phyloP scores from a whole-genome alignment of 2,329 filamentous ascomycete genomes.

The Lasiodiplodia gonubiensis region DNA sequence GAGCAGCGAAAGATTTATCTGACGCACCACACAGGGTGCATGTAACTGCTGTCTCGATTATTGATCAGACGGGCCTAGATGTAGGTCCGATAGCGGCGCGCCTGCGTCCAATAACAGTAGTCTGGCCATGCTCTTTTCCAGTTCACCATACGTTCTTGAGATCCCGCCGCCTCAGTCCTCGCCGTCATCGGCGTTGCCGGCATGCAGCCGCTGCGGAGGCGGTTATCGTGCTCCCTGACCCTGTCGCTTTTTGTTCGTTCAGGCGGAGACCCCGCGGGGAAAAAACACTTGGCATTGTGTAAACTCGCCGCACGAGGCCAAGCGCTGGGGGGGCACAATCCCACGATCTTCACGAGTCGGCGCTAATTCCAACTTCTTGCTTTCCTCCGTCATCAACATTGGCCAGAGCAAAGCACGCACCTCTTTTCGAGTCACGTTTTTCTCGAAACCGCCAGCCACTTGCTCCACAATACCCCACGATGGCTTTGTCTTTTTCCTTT shows the following conservation, averaged over 20 bases:
- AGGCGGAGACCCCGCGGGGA: constrained; percentile 25
- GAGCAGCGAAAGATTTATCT: constrained; percentile 12
- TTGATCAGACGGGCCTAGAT: constrained; percentile 19
- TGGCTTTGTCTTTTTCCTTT: background rate
- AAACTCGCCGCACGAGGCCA: background rate
- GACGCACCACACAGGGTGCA: background rate
- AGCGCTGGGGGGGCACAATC: background rate
- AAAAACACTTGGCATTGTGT: constrained; percentile 21
- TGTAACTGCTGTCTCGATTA: background rate
- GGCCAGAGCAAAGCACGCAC: constrained; percentile 8
- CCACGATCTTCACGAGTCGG: constrained; percentile 9
- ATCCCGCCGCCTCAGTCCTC: constrained; percentile 6
- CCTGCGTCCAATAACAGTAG: background rate
- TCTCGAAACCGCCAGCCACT: background rate
- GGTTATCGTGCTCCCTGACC: background rate
- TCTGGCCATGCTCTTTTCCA: background rate
- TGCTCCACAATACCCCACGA: constrained; percentile 10
- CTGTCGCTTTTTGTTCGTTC: background rate
- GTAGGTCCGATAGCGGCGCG: constrained; percentile 14
- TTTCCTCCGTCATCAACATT: background rate
- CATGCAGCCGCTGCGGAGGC: background rate
- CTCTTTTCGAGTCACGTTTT: background rate
- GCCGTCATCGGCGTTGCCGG: constrained; percentile 10
- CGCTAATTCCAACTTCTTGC: constrained; percentile 15
- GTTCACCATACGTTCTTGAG: background rate